A percentile compares a stretch with the other conserved stretches of the same genome.
These are phyloP conservation scores for Fusarium sp. DNA, from an alignment of 2,329 filamentous ascomycete species.

Conservation along the genomic window DNA sequence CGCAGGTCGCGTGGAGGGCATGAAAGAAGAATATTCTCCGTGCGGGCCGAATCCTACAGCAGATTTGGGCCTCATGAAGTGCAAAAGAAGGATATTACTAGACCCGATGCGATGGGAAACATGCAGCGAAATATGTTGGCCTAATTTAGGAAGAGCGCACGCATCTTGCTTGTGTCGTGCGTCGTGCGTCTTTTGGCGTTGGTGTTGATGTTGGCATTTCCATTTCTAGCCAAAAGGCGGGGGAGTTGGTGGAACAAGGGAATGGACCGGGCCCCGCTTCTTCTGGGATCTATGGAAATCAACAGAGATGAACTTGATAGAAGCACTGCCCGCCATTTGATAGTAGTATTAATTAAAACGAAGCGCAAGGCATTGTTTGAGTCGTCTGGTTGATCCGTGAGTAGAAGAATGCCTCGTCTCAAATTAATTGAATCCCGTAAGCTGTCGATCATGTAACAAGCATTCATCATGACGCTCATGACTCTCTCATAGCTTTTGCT, in stretches of 20 bases:
- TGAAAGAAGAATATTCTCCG: conserved; percentile 28
- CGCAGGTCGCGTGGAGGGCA: conserved; percentile 9
- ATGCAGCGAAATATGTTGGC: not conserved
- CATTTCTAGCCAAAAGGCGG: not conserved
- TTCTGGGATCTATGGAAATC: not conserved
- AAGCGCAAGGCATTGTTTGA: conserved; percentile 16
- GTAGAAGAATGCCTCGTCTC: conserved; percentile 25
- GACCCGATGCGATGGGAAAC: not conserved
- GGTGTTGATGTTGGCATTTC: conserved; percentile 5
- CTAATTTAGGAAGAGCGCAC: conserved; percentile 20
- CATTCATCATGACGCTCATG: conserved; percentile 13
- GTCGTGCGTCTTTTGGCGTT: not conserved
- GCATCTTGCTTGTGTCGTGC: conserved; percentile 2
- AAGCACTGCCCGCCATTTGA: not conserved
- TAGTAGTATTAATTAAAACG: not conserved
- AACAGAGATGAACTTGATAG: not conserved
- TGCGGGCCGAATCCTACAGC: conserved; percentile 26
- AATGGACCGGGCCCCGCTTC: not conserved
- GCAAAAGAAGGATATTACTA: not conserved
- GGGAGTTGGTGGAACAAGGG: not conserved
- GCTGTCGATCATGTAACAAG: conserved; percentile 23
- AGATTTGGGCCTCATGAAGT: conserved; percentile 7
- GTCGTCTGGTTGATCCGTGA: not conserved
- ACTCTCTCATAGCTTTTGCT: not conserved
- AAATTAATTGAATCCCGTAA: conserved; percentile 23